phyloP scores from a whole-genome alignment of 169 alveolate genomes.

The Neospora caninum region DNA sequence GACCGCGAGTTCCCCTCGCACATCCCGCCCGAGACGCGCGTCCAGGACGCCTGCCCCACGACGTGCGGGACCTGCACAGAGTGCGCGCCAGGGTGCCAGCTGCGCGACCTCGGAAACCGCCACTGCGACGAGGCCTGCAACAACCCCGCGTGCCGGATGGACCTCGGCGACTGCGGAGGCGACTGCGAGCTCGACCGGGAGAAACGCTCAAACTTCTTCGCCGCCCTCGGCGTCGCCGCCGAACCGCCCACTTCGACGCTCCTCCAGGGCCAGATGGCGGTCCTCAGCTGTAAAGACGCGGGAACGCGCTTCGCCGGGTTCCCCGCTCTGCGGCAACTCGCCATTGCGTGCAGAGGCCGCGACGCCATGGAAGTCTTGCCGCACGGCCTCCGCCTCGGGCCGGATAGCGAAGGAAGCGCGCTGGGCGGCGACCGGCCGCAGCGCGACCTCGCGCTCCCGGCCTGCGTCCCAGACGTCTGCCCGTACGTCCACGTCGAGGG shows the following conservation, averaged over 20 bases:
- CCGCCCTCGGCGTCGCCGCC: slow-evolving; percentile 47
- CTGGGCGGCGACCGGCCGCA: not conserved
- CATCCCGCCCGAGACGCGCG: slow-evolving; percentile 75
- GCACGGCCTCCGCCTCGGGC: not conserved
- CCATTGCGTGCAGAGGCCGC: slow-evolving; percentile 56
- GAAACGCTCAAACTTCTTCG: slow-evolving; percentile 7
- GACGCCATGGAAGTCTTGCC: not conserved
- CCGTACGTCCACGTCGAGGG: slow-evolving; percentile 64
- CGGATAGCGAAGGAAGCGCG: not conserved
- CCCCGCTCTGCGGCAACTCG: slow-evolving; percentile 60
- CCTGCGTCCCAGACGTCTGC: slow-evolving; percentile 62
- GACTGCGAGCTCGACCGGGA: slow-evolving; percentile 55
- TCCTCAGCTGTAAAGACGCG: slow-evolving; percentile 61
- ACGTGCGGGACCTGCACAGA: slow-evolving; percentile 76
- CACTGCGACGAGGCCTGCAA: slow-evolving; percentile 77
- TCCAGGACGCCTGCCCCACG: slow-evolving; percentile 78
- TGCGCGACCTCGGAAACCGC: slow-evolving; percentile 77
- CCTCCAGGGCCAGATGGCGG: slow-evolving; percentile 55
- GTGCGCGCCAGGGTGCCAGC: slow-evolving; percentile 79
- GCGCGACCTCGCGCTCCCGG: slow-evolving; percentile 37
- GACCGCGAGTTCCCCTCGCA: slow-evolving; percentile 71
- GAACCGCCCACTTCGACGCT: slow-evolving; percentile 65
- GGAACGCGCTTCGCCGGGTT: slow-evolving; percentile 51
- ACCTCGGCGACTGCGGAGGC: slow-evolving; percentile 78
- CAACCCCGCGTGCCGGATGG: slow-evolving; percentile 73